These are phyloP conservation scores for Daldinia eschscholtzii DNA, from an alignment of 2,329 filamentous ascomycete genomes.

Conservation along the genomic window DNA sequence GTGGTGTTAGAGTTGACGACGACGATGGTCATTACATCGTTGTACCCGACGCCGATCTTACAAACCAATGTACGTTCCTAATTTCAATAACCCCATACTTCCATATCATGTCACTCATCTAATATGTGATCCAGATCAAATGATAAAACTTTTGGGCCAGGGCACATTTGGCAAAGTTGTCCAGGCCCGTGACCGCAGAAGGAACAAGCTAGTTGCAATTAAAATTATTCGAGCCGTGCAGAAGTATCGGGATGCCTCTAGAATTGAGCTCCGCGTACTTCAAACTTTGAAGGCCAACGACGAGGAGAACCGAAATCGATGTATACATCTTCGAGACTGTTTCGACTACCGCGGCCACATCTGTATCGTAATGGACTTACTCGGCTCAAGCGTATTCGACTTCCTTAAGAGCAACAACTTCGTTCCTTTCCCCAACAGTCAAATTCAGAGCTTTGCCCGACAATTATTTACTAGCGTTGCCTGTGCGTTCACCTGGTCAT, in stretches of 20 bases:
- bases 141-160: conserved; percentile 90
- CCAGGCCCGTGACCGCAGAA: conserved; percentile 84
- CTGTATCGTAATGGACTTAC: conserved; percentile 81
- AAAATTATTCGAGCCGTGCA: conserved; percentile 99
- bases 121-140: conserved; percentile 73
- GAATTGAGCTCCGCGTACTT: conserved; percentile 92
- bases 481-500: conserved; percentile 72
- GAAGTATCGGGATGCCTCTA: conserved; percentile 95
- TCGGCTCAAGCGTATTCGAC: conserved; percentile 97
- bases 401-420: conserved; percentile 96
- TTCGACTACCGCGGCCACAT: conserved; percentile 99
- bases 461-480: conserved; percentile 98
- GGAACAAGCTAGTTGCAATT: conserved; percentile 85
- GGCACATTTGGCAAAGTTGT: conserved; percentile 99
- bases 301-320: conserved; percentile 90
- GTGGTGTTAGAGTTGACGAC: conserved; percentile 84
- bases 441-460: conserved; percentile 96
- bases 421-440: conserved; percentile 96
- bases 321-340: conserved; percentile 95
- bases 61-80: conserved; percentile 82
- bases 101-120: conserved; percentile 27
- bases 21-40: conserved; percentile 98
- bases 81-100: neutral
- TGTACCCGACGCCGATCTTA: conserved; percentile 85
- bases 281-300: conserved; percentile 94